phyloP scores from a whole-genome alignment of 306 rosid species.

The Casuarina cunninghamiana region DNA sequence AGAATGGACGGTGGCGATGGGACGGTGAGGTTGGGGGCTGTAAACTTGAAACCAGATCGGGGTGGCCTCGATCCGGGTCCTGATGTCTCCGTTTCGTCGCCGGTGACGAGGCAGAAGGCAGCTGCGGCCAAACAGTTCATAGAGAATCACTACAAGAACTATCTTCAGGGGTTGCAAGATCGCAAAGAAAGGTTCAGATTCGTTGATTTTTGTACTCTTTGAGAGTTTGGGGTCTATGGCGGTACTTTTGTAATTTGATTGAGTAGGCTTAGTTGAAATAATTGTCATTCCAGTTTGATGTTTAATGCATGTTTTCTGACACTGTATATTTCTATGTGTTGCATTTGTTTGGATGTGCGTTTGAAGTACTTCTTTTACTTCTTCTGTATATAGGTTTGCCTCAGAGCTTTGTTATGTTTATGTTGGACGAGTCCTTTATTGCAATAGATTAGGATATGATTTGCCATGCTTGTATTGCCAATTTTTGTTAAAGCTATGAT shows the following conservation, averaged over 20 bases:
- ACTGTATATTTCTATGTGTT: neutral
- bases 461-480: neutral
- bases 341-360: neutral
- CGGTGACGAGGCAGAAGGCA: constrained; percentile 92
- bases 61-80: constrained; percentile 59
- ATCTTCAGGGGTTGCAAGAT: constrained; percentile 93
- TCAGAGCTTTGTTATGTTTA: neutral
- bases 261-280: neutral
- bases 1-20: constrained; percentile 85
- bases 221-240: neutral
- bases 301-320: neutral
- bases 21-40: constrained; percentile 76
- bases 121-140: constrained; percentile 94
- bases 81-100: constrained; percentile 89
- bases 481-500: neutral
- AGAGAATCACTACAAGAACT: constrained; percentile 95
- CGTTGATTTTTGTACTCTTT: neutral
- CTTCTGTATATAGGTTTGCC: neutral
- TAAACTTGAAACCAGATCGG: constrained; percentile 73
- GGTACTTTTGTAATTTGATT: neutral
- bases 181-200: constrained; percentile 77
- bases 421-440: neutral
- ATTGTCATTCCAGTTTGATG: neutral
- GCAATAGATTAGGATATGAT: neutral
- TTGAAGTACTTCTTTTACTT: neutral